Evolutionary conservation across 768 basidiomycete genomes (phyloP).

Genomic region (Clavulina sp.): DNA sequence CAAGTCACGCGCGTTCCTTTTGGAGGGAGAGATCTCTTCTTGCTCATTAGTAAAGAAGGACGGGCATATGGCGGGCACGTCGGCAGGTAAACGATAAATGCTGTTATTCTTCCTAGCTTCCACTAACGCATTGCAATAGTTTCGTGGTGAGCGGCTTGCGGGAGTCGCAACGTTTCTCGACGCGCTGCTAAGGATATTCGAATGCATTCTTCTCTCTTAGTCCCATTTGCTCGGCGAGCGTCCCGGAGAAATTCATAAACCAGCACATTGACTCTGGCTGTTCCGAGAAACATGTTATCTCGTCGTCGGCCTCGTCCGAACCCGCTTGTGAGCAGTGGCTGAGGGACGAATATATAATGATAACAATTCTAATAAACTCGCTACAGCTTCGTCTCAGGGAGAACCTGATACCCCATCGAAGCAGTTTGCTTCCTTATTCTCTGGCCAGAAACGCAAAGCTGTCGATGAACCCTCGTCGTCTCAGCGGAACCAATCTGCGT

Average conservation of each 20-base stretch:
- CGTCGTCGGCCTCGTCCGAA: constrained; percentile 1
- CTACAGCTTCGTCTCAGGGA: constrained; percentile 7
- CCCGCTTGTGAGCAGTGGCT: constrained; percentile 9
- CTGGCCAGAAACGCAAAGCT: constrained; percentile 9
- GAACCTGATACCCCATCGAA: background rate
- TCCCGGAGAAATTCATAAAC: constrained; percentile 30
- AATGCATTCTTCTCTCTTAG: too few relatives aligned
- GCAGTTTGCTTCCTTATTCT: constrained; percentile 26
- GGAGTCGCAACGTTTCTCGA: too few relatives aligned
- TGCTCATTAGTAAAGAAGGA: too few relatives aligned
- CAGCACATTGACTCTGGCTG: constrained; percentile 34
- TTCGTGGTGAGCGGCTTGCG: too few relatives aligned
- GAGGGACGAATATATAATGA: constrained; percentile 7
- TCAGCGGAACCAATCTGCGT: background rate
- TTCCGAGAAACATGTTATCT: constrained; percentile 14
- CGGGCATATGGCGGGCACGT: too few relatives aligned
- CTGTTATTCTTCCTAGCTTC: too few relatives aligned
- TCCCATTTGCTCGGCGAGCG: constrained; percentile 31
- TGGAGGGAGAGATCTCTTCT: too few relatives aligned
- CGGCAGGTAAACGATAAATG: too few relatives aligned
- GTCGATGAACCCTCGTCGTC: constrained; percentile 14
- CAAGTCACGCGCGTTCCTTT: too few relatives aligned
- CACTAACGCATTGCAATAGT: too few relatives aligned
- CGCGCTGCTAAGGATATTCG: too few relatives aligned
- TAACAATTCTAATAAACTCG: constrained; percentile 4